Evolutionary conservation across 257 asterid genomes (phyloP), one percentile per base, ranked within the genome.

Genomic region (Capsicum chinense): DNA sequence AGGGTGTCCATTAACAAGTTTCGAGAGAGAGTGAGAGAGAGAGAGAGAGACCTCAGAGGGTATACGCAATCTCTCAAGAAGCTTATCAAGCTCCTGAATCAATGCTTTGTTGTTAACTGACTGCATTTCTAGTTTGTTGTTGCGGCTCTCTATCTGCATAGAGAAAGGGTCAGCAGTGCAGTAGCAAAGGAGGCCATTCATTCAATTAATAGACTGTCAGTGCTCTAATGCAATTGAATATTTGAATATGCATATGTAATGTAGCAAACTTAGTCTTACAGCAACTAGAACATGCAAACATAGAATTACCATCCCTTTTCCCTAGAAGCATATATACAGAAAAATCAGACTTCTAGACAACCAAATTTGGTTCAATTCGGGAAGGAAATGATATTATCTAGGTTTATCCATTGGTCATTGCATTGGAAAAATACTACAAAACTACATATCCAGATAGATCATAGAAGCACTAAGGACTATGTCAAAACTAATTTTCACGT

Each of bases 71-170:
- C 91, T 94, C 86, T 92, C 98, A 83, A 95, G 92, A 90, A 95
- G 98, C 91, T 90, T 95, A 81, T 97, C 98, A 56, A 97, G 99
- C 87, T 95, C 98, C 90, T 93, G 98, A 83, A 95, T 90, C 83
- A 97, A 88, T 42, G 92, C 83, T 89, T 92, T 97, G 90, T 97
- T 97, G 91, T 97, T 97, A 80, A 92, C 92, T 37, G 99, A 93
- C 87, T 95, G 98, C 98, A 93, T 90, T 91, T 97, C 99, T 89
- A 97, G 94, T 91, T 94, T 97, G 92, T 97, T 97, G 88, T 97
- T 97, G 58, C 98, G 93, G 37, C 88, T 89, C 89, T 97, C 99
- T 82, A 97, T 97, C 99, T 97, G 98, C 91, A 85, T 69, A 71
- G 60, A 68, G 84, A 84, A 82, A 87, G 68, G 63, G 87, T 64